Conservation (phyloP, 2,329 filamentous ascomycete species). For the Xylariaceae sp. region DNA sequence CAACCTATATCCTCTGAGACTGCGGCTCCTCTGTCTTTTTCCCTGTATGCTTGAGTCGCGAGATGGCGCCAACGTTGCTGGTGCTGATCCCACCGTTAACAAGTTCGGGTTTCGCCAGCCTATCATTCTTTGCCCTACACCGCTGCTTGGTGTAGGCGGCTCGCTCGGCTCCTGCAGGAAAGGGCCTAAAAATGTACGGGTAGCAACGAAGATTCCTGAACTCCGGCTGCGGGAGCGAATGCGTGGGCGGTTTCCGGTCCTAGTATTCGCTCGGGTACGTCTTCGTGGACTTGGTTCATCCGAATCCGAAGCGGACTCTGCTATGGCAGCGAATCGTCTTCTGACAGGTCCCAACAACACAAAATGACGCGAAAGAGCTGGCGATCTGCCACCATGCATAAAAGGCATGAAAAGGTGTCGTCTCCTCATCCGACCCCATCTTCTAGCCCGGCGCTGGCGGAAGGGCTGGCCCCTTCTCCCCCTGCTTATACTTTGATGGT, state of each 20-base stretch:
- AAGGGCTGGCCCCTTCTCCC: not conserved
- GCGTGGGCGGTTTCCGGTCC: not conserved
- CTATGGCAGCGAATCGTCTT: not conserved
- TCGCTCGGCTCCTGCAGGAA: slow-evolving; percentile 20
- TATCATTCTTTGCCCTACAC: not conserved
- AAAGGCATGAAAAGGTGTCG: slow-evolving; percentile 18
- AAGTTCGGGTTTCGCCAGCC: slow-evolving; percentile 21
- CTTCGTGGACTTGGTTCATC: not conserved
- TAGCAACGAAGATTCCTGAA: slow-evolving; percentile 19
- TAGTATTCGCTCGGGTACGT: not conserved
- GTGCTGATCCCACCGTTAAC: slow-evolving; percentile 11
- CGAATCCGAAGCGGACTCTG: slow-evolving; percentile 1
- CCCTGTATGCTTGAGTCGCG: slow-evolving; percentile 4
- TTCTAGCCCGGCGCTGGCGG: not conserved
- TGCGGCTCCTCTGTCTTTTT: not conserved
- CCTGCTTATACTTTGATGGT: not conserved
- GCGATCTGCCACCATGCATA: slow-evolving; percentile 21
- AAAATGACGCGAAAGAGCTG: slow-evolving; percentile 12
- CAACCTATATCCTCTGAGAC: not conserved
- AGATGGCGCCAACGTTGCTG: slow-evolving; percentile 13
- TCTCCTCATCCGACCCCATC: not conserved
- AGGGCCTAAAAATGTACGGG: slow-evolving; percentile 19
- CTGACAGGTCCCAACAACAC: not conserved
- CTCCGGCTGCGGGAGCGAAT: not conserved
- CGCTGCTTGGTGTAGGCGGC: not conserved